Percentiles rank a stretch among this genome's conserved stretches.
These are phyloP conservation scores for Lachnum nothofagi DNA, from an alignment of 2,329 filamentous ascomycete species.

Conservation along the genomic window DNA sequence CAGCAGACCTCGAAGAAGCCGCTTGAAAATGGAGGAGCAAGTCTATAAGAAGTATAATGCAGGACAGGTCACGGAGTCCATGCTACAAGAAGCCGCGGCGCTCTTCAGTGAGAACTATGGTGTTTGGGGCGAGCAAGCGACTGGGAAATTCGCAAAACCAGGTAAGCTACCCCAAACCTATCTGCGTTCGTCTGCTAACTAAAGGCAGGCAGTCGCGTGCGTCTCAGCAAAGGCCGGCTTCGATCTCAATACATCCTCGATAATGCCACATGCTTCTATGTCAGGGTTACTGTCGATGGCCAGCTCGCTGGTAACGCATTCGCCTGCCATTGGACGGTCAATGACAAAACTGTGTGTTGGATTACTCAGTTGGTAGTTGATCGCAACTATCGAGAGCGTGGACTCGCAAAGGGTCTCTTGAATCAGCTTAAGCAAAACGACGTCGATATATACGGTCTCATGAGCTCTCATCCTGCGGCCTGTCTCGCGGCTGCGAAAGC, in stretches of 20 bases:
- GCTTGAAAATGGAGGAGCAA: slow-evolving; percentile 26
- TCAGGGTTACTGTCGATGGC: slow-evolving; percentile 32
- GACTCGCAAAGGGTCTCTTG: slow-evolving; percentile 35
- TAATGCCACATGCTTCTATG: slow-evolving; percentile 28
- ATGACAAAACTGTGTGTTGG: slow-evolving; percentile 35
- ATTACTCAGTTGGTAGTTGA: slow-evolving; percentile 40
- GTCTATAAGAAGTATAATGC: slow-evolving; percentile 29
- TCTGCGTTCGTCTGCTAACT: slow-evolving; percentile 31
- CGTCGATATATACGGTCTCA: slow-evolving; percentile 36
- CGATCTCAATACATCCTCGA: slow-evolving; percentile 34
- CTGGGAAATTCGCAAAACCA: not conserved
- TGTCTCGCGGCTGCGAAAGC: slow-evolving; percentile 32
- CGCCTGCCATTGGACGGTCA: slow-evolving; percentile 34
- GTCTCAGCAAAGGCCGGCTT: slow-evolving; percentile 30
- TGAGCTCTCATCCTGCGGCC: slow-evolving; percentile 38
- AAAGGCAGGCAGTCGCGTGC: slow-evolving; percentile 26
- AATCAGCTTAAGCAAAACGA: slow-evolving; percentile 27
- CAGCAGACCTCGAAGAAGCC: slow-evolving; percentile 10
- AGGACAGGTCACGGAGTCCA: slow-evolving; percentile 20
- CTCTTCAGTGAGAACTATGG: slow-evolving; percentile 2
- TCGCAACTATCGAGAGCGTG: slow-evolving; percentile 31
- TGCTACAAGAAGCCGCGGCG: slow-evolving; percentile 1
- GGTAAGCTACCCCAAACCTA: slow-evolving; percentile 2
- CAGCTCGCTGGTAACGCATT: slow-evolving; percentile 35
- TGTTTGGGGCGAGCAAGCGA: slow-evolving; percentile 1